These are phyloP conservation scores for Bryoerythrophyllum caledonicum DNA, from an alignment of 225 moss, liverwort and hornwort genomes.

Conservation along the genomic window DNA sequence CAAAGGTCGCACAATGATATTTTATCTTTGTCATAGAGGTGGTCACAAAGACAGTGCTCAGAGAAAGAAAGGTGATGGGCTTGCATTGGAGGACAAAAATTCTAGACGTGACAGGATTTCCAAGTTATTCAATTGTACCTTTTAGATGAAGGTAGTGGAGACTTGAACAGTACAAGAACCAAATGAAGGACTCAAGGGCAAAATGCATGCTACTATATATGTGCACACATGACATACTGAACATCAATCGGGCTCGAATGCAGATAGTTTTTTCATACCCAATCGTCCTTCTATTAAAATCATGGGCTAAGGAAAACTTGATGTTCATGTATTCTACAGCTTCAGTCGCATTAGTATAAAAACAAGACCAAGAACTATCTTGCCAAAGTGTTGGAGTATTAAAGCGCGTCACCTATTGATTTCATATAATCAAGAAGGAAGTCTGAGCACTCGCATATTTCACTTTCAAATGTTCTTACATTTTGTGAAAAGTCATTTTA, in stretches of 20 bases:
- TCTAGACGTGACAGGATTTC: not conserved
- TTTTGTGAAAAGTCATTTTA: too few species aligned
- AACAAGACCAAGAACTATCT: not conserved
- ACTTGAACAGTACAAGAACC: not conserved
- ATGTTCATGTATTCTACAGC: not conserved
- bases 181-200: not conserved
- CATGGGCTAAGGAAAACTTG: not conserved
- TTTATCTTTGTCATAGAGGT: not conserved
- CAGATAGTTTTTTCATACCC: not conserved
- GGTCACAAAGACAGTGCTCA: not conserved
- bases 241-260: not conserved
- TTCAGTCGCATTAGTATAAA: fast-evolving
- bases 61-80: not conserved
- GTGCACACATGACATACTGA: not conserved
- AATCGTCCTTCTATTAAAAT: not conserved
- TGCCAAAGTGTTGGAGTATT: not conserved
- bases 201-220: not conserved
- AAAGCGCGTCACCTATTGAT: not conserved
- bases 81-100: not conserved
- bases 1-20: not conserved
- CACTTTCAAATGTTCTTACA: too few species aligned
- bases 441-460: too few species aligned
- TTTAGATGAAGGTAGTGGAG: not conserved
- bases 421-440: too few species aligned
- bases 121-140: not conserved